These are phyloP conservation scores for Metschnikowia continentalis DNA, from an alignment of 805 yeast species.

Conservation along the genomic window DNA sequence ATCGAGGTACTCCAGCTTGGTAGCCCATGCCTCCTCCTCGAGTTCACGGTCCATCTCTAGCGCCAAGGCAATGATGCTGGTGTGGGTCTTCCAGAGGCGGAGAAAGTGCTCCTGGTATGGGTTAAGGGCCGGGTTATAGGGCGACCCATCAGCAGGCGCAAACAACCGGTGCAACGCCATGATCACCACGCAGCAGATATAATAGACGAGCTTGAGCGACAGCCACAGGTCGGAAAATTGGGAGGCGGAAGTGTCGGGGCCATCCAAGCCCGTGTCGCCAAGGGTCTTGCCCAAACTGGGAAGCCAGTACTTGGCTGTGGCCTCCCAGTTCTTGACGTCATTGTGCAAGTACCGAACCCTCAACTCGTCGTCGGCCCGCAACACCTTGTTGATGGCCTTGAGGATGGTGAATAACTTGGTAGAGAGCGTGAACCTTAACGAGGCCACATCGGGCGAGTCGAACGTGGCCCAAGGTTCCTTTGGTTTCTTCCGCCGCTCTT, in stretches of 20 bases:
- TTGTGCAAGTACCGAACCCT: constrained; percentile 38
- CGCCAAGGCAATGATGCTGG: constrained; percentile 55
- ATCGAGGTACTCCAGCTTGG: constrained; percentile 19
- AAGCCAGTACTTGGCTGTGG: constrained; percentile 26
- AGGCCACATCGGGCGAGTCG: constrained; percentile 20
- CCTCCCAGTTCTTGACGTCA: constrained; percentile 27
- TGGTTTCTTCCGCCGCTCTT: neutral
- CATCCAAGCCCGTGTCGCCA: neutral
- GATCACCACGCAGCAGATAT: constrained; percentile 31
- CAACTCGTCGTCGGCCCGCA: constrained; percentile 43
- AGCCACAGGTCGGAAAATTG: neutral
- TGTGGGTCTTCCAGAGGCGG: constrained; percentile 63
- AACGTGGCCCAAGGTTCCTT: constrained; percentile 8
- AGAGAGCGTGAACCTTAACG: constrained; percentile 34
- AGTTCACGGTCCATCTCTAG: constrained; percentile 46
- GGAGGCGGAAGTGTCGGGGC: constrained; percentile 17
- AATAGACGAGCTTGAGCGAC: constrained; percentile 25
- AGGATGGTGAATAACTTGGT: constrained; percentile 35
- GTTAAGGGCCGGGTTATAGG: constrained; percentile 44
- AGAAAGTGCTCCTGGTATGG: constrained; percentile 60
- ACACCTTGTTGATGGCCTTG: constrained; percentile 27
- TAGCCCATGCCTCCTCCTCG: constrained; percentile 28
- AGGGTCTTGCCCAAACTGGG: constrained; percentile 12
- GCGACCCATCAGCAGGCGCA: constrained; percentile 19
- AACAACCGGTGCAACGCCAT: constrained; percentile 31